Base-by-base conservation (phyloP, 106 monocot species). In the Amphibolis antarctica region DNA sequence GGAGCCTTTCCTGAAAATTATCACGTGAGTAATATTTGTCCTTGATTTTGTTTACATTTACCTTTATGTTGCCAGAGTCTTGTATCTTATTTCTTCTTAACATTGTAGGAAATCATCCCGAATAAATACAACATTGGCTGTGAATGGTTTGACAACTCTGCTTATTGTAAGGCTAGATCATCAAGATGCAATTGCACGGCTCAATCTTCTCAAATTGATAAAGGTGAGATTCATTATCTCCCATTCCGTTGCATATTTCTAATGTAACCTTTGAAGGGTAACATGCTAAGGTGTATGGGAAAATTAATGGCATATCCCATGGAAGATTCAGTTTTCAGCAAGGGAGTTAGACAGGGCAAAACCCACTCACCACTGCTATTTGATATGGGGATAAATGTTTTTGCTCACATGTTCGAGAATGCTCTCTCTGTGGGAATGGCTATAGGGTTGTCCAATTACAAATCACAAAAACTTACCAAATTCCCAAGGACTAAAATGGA, bases 1-100 rank as follows among this genome's bases (percentile, higher is more conserved):
- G 73, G 96, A 98, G 69, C 86, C 96, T 67, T 98, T 98, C 76
- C 72, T 90, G 76, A 98, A 90, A 52, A 98, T 98, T 25, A 90
- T 98, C 28, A 98, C 96, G 90, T 98, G 74, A 64, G 84, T 62
- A 14, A 26, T 46, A 12, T 25, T 18, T 21, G 20, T 45, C 47
- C 46, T 63, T 11, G 63, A 46, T 36, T 25, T 23, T 24, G 10
- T 48, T 55, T 36, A 14, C 17, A 26, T 45, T 29, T 13, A 21
- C 56, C 43, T 28, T n/a, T 29, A 14, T 52, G 36, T 22, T 76
- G 14, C 10, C 12, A 45, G 9, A 18, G 12, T 60, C 36, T 59
- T 26, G 5, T 43, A 43, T 30, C 11, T 36, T 9, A 23, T 9
- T 47, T 56, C 9, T 26, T 28, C 13, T 3, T 13, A 11, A 64